Evolutionary conservation across 306 rosid species (phyloP), one percentile per base, ranked within the genome.

Genomic region (Cicer judaicum): DNA sequence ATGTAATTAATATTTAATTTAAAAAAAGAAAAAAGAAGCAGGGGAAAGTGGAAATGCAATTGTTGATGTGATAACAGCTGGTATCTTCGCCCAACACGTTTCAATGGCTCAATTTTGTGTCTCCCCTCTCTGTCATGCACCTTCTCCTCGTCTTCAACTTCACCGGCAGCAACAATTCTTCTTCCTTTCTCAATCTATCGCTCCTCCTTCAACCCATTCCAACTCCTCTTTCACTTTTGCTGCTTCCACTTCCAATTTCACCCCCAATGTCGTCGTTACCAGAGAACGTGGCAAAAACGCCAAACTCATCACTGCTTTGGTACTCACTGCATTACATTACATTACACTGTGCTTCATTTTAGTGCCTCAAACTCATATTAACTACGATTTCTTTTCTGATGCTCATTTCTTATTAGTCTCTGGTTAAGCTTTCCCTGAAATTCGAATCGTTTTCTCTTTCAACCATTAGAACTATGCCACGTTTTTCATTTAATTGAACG

Each of bases 221-320:
- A 74, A 65, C 48, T 83, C 81, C 9, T 43, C 75, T 5, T 46
- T 78, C 50, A 55, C 61, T 12, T 44, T 19, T 7, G 77, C 72
- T 9, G 44, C 80, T 2, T 7, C 83, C 16, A 41, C 77, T 55
- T 71, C 89, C 2, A 64, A 68, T 85, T 65, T 34, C 36, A 10
- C 72, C 1, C 96, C 87, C 6, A 81, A 81, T 68, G 99, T 95
- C 24, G 93, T 95, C 54, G 98, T 90, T 67, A 95, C 99, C 70
- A 90, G 99, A 85, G 98, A 95, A 85, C 98, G 89, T 5, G 99
- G 99, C 86, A 92, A 95, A 88, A 95, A 95, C 62, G 85, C 81
- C 79, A 95, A 95, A 88, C 98, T 95, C 64, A 85, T 95, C 84
- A 50, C 68, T 48, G 90, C 92, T 81, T 86, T 95, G 96, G 99